Percentiles rank a stretch among this genome's conserved stretches.
Conservation (phyloP, 208 protist species). For the Spongospora subterranea region DNA sequence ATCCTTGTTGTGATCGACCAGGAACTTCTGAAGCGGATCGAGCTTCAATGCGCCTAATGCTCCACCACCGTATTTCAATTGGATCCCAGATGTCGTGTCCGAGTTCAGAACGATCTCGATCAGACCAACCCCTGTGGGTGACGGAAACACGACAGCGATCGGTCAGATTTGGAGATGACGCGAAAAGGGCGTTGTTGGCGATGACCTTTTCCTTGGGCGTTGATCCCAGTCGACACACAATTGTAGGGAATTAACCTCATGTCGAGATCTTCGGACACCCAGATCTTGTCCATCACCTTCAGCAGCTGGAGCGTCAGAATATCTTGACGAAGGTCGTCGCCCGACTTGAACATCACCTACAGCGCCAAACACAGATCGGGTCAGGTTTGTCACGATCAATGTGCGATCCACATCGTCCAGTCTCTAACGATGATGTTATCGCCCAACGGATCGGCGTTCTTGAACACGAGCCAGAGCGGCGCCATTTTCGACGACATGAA, state of each 20-base stretch:
- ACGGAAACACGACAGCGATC: neutral
- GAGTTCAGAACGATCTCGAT: constrained; percentile 74
- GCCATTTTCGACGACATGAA: constrained; percentile 90
- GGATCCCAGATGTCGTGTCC: constrained; percentile 70
- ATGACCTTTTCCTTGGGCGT: constrained; percentile 45
- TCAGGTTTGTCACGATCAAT: neutral
- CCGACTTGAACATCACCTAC: constrained; percentile 73
- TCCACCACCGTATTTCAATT: constrained; percentile 66
- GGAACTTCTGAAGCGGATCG: constrained; percentile 60
- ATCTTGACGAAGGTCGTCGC: constrained; percentile 79
- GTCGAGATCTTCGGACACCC: constrained; percentile 69
- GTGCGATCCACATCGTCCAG: no score
- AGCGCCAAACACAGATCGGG: neutral
- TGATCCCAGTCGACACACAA: constrained; percentile 68
- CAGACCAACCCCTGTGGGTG: constrained; percentile 63
- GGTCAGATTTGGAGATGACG: neutral
- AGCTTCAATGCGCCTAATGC: constrained; percentile 68
- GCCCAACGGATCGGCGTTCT: constrained; percentile 79
- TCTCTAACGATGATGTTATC: constrained; percentile 73
- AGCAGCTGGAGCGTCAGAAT: constrained; percentile 74
- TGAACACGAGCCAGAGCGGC: constrained; percentile 87
- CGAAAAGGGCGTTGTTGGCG: neutral
- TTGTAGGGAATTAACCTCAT: constrained; percentile 71
- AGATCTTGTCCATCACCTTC: constrained; percentile 69
- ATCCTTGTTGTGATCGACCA: constrained; percentile 62